Evolutionary conservation across 495 filamentous ascomycete species (phyloP).

Genomic region (Talaromyces nanjingensis): DNA sequence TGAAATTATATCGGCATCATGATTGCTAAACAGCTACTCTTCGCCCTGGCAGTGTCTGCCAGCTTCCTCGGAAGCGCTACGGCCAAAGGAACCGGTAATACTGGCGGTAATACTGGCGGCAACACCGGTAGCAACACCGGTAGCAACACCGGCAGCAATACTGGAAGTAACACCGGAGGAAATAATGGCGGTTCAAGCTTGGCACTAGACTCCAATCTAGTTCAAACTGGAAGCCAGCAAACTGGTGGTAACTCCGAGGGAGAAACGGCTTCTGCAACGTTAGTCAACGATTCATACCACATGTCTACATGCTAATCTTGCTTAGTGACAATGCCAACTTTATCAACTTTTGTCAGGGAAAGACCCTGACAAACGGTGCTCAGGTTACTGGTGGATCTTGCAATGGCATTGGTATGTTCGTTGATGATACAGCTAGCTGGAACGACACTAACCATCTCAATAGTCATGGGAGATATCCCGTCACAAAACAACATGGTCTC

Average conservation of each 20-base stretch:
- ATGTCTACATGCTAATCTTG: not conserved
- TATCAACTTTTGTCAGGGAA: conserved; percentile 62
- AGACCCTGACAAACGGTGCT: conserved; percentile 62
- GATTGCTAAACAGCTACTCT: not conserved
- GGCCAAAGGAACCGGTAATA: not conserved
- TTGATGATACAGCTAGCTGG: not conserved
- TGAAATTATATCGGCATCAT: not conserved
- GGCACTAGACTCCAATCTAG: conserved; percentile 33
- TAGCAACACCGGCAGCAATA: not conserved
- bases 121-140: not conserved
- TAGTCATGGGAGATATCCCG: conserved; percentile 68
- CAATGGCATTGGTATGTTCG: conserved; percentile 51
- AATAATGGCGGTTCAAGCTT: conserved; percentile 3
- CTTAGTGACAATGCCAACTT: conserved; percentile 48
- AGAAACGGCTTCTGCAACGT: conserved; percentile 50
- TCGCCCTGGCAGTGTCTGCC: not conserved
- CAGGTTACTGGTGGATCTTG: conserved; percentile 62
- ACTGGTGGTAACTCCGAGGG: conserved; percentile 31
- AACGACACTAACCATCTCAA: conserved; percentile 17
- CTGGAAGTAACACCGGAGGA: not conserved
- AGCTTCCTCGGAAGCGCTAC: not conserved
- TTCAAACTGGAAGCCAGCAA: conserved; percentile 42
- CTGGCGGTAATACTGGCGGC: not conserved
- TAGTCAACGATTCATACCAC: conserved; percentile 15
- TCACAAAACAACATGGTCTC: conserved; percentile 58